Evolutionary conservation across 768 basidiomycete species (phyloP).

Genomic region (Termitomyces sp.): DNA sequence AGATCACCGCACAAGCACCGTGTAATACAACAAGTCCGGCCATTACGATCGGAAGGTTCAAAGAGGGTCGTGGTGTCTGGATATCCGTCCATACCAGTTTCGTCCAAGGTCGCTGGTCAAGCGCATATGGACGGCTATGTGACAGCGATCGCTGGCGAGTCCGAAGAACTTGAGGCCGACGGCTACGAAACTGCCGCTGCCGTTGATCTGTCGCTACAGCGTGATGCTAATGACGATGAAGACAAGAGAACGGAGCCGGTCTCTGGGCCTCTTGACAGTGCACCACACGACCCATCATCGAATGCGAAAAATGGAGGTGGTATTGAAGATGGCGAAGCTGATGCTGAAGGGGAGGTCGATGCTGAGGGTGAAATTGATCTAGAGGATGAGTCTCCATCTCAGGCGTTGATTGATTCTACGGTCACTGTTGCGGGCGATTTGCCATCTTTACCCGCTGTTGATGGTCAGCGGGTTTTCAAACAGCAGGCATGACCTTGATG

Average conservation of each 20-base stretch:
- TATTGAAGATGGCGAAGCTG: constrained; percentile 16
- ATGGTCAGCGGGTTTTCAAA: neutral
- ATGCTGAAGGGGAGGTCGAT: constrained; percentile 25
- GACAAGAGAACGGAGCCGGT: neutral
- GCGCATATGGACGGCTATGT: neutral
- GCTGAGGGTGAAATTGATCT: constrained; percentile 18
- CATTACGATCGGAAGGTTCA: neutral
- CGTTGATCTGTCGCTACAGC: neutral
- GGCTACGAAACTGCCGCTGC: neutral
- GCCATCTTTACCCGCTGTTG: neutral
- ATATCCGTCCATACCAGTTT: neutral
- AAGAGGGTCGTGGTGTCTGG: neutral
- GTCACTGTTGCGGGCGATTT: neutral
- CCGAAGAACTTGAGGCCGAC: neutral
- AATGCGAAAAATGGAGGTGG: neutral
- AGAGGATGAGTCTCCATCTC: constrained; percentile 7
- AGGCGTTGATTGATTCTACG: constrained; percentile 1
- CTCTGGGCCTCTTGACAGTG: neutral
- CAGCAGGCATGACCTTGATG: neutral
- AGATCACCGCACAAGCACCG: neutral
- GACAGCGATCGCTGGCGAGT: neutral
- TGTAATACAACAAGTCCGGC: neutral
- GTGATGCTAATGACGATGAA: neutral
- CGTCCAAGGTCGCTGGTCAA: neutral
- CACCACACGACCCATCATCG: neutral